A percentile compares a stretch with the other conserved stretches of the same genome.
Evolutionary conservation across 805 yeast genomes (phyloP).

Genomic region (Grigorovia yakushimaensis): DNA sequence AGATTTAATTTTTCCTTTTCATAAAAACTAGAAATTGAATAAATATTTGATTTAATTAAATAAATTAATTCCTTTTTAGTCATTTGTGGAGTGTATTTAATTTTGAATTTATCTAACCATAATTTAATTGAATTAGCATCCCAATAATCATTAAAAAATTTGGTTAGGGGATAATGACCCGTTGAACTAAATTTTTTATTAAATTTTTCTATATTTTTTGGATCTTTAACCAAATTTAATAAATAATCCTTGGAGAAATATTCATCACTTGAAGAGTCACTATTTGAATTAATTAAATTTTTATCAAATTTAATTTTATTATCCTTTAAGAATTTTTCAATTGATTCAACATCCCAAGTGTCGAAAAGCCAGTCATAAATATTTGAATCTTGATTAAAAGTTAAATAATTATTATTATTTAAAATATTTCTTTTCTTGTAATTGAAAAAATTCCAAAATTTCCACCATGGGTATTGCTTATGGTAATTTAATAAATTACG

Average conservation of each 20-base stretch:
- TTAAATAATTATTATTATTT: not conserved
- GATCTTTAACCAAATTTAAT: slow-evolving; percentile 34
- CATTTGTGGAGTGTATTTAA: slow-evolving; percentile 26
- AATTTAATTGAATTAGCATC: slow-evolving; percentile 32
- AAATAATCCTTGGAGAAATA: slow-evolving; percentile 35
- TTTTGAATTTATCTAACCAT: slow-evolving; percentile 41
- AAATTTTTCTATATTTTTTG: slow-evolving; percentile 31
- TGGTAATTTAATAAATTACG: not conserved
- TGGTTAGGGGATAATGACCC: slow-evolving; percentile 41
- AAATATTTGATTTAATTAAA: slow-evolving; percentile 33
- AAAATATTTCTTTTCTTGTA: not conserved
- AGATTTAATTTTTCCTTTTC: slow-evolving; percentile 32
- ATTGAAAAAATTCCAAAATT: slow-evolving; percentile 17
- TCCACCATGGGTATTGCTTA: slow-evolving; percentile 23
- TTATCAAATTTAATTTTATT: slow-evolving; percentile 32
- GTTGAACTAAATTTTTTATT: slow-evolving; percentile 30
- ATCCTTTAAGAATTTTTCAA: slow-evolving; percentile 40
- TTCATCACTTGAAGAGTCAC: slow-evolving; percentile 23
- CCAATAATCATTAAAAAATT: slow-evolving; percentile 36
- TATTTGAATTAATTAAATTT: not conserved
- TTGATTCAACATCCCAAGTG: slow-evolving; percentile 43
- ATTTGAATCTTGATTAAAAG: slow-evolving; percentile 1
- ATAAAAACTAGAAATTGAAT: slow-evolving; percentile 32
- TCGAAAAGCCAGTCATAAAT: slow-evolving; percentile 39
- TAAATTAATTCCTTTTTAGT: slow-evolving; percentile 35